phyloP scores from a whole-genome alignment of 2,329 filamentous ascomycete genomes.

The Fusarium chlamydosporum region DNA sequence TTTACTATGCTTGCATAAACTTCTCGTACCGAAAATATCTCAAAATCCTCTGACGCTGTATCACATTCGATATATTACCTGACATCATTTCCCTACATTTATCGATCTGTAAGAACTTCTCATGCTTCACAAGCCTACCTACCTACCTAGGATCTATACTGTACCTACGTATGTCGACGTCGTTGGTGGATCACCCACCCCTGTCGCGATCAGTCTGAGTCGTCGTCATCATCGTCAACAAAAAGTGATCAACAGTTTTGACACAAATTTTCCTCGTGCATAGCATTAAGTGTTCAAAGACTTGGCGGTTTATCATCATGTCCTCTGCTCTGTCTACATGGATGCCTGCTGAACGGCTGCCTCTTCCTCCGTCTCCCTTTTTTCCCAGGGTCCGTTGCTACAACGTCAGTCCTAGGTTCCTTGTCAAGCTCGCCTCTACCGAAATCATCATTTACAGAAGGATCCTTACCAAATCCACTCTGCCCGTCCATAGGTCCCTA shows the following conservation, averaged over 20 bases:
- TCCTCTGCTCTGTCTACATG: neutral
- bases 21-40: neutral
- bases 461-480: conserved; percentile 9
- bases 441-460: conserved; percentile 13
- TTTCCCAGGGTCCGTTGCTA: conserved; percentile 4
- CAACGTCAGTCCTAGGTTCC: conserved; percentile 18
- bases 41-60: neutral
- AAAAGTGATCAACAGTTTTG: conserved; percentile 5
- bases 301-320: neutral
- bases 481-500: neutral
- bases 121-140: neutral
- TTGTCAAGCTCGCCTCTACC: conserved; percentile 15
- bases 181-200: conserved; percentile 23
- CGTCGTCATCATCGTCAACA: conserved; percentile 39
- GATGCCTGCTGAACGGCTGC: conserved; percentile 4
- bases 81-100: neutral
- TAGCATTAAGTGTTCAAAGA: neutral
- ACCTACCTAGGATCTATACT: neutral
- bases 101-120: neutral
- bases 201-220: conserved; percentile 29
- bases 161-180: conserved; percentile 2
- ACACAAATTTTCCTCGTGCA: conserved; percentile 1
- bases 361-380: conserved; percentile 15
- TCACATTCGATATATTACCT: neutral
- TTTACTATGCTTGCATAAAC: neutral